These are phyloP conservation scores for Saccharum spontaneum DNA, from an alignment of 176 grass and related monocot species.

Conservation along the genomic window DNA sequence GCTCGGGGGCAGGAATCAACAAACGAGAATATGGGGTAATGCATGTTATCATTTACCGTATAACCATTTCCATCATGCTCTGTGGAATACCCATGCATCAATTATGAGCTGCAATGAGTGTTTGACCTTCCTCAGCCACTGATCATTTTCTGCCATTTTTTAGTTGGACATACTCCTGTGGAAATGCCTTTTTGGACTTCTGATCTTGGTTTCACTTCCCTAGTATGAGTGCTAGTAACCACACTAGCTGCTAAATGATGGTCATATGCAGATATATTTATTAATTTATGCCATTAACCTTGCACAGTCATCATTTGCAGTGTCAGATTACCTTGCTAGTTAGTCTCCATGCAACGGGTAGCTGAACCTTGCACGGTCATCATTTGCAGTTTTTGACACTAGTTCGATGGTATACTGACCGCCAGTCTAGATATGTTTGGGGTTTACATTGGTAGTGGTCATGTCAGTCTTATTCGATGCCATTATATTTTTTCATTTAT, in stretches of 20 bases:
- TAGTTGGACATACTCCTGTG: not conserved
- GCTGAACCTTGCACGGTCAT: not conserved
- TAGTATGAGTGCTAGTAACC: not conserved
- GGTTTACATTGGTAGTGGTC: not conserved
- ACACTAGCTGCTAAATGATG: conserved; percentile 16
- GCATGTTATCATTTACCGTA: conserved; percentile 18
- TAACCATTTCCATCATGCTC: not conserved
- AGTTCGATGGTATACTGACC: not conserved
- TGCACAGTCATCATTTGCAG: conserved; percentile 1
- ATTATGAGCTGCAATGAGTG: not conserved
- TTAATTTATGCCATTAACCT: not conserved
- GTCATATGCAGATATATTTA: not conserved
- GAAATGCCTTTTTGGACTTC: not conserved
- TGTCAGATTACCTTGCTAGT: not conserved
- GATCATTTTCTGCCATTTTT: not conserved
- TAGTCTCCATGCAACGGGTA: conserved; percentile 6
- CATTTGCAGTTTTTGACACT: not conserved
- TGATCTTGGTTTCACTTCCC: conserved; percentile 7
- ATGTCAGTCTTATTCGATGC: not conserved
- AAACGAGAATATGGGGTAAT: conserved; percentile 77
- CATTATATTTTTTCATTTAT: not conserved
- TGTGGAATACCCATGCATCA: not conserved
- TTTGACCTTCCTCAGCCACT: not conserved
- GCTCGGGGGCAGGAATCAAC: conserved; percentile 55
- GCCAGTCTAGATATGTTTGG: not conserved